Evolutionary conservation across 495 filamentous ascomycete species (phyloP).

Genomic region (Stereocaulon alpinum): DNA sequence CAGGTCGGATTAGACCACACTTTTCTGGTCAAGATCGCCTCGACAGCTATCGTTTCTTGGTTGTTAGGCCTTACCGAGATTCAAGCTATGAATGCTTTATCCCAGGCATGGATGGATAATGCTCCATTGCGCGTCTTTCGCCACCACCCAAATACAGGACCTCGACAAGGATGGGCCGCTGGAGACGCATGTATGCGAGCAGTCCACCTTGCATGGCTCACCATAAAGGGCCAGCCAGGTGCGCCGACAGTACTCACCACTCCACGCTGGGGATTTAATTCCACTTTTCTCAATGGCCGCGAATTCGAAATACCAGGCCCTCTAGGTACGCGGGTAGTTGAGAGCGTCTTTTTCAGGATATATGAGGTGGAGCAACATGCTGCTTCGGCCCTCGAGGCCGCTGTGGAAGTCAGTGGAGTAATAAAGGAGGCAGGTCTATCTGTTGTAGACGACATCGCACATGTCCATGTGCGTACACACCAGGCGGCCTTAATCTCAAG

Average conservation of each 20-base stretch:
- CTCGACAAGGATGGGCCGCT: constrained; percentile 40
- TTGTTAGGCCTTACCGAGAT: constrained; percentile 29
- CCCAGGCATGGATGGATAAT: constrained; percentile 35
- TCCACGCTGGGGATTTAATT: constrained; percentile 32
- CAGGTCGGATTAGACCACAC: constrained; percentile 35
- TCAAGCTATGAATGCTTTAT: constrained; percentile 30
- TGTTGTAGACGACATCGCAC: constrained; percentile 21
- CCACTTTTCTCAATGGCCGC: constrained; percentile 23
- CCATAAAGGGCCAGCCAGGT: constrained; percentile 30
- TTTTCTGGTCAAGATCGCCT: constrained; percentile 37
- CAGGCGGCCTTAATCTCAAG: constrained; percentile 32
- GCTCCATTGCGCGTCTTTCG: constrained; percentile 32
- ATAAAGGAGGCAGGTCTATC: constrained; percentile 4
- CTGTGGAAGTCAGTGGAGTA: constrained; percentile 6
- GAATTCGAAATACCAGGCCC: constrained; percentile 25
- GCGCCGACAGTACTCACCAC: constrained; percentile 27
- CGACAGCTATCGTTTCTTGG: constrained; percentile 30
- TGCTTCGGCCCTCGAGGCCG: constrained; percentile 32
- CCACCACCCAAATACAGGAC: constrained; percentile 28
- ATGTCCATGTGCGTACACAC: constrained; percentile 29
- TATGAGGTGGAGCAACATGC: constrained; percentile 34
- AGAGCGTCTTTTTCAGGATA: constrained; percentile 33
- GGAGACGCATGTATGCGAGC: constrained; percentile 37
- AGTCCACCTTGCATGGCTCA: constrained; percentile 32
- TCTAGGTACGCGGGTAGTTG: constrained; percentile 29